phyloP scores from a whole-genome alignment of 805 yeast species.

The Sungouiozyma intestinalis region DNA sequence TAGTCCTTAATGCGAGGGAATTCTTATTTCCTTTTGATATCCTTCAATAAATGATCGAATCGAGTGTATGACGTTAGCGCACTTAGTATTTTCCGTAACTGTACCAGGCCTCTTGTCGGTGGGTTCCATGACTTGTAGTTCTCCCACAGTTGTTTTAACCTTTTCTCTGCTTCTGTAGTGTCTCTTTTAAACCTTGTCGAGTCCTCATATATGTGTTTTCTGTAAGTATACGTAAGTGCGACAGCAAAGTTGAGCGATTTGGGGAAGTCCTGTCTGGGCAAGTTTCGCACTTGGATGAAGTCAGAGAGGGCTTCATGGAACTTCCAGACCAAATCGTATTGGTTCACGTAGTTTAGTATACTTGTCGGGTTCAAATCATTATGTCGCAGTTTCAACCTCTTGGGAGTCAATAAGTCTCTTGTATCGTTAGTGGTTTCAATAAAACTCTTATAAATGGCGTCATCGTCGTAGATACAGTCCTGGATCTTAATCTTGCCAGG shows the following conservation, averaged over 20 bases:
- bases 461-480: conserved; percentile 22
- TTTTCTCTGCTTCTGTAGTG: conserved; percentile 14
- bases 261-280: conserved; percentile 17
- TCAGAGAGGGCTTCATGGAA: conserved; percentile 31
- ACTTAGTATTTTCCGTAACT: conserved; percentile 22
- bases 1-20: too few relatives aligned
- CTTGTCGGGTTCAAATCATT: conserved; percentile 18
- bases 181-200: conserved; percentile 11
- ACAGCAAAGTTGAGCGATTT: conserved; percentile 10
- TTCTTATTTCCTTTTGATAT: conserved; percentile 3
- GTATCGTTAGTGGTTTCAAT: conserved; percentile 20
- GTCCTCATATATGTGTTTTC: conserved; percentile 1
- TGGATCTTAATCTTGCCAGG: conserved; percentile 17
- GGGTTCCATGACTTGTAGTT: conserved; percentile 26
- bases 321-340: conserved; percentile 35
- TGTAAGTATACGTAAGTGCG: conserved; percentile 8
- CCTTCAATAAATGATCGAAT: conserved; percentile 15
- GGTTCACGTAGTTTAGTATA: conserved; percentile 25
- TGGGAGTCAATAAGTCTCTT: conserved; percentile 14
- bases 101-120: conserved; percentile 25
- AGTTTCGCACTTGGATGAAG: conserved; percentile 26
- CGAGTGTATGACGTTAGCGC: conserved; percentile 22
- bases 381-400: conserved; percentile 10
- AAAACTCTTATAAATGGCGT: conserved; percentile 18
- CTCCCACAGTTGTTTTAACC: conserved; percentile 21